Base-by-base conservation (phyloP, 2,329 filamentous ascomycete species). In the Talaromyces sp. region DNA sequence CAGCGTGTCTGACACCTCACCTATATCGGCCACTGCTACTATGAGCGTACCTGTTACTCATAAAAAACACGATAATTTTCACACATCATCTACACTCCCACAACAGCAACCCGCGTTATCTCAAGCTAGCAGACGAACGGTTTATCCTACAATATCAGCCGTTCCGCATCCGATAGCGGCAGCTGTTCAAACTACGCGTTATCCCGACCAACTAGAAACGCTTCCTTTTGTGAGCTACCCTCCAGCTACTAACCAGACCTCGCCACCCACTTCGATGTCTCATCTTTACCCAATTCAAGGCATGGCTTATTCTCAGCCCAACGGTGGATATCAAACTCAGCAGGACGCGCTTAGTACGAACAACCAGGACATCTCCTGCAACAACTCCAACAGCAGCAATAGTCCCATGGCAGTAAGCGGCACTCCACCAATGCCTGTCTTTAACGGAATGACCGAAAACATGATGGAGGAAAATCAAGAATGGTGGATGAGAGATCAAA, bases 401-500 rank as follows among this genome's bases (percentile, higher is more conserved):
- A 60, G 66, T 52, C 62, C 67, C 25, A 63, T 66, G 2, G 75
- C 73, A 18, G 73, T 76, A 4, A 79, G 77, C 5, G 81, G 82
- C 11, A 69, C 76, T 7, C 76, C 75, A 25, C 77, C 80, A 0
- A 80, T 78, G 9, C 80, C 82, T 11, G 77, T 86, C 58, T 87
- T 88, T 64, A 84, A 85, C 25, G 83, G 82, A 8, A 79, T 87
- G 1, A 25, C 60, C 25, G 84, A 88, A 39, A 83, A 83, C 50
- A 73, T 89, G 5, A 80, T 88, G 3, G 81, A 84, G 52, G 86
- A 88, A 57, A 84, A 83, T 55, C 85, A 88, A 64, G 84, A 88
- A 67, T 87, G 84, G 84, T 87, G 85, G 80, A 79, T 86, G 60
- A 77, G 82, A 39, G 87, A 90, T 68, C 86, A 89, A 68, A 82